Evolutionary conservation across 192 early-diverging fungal genomes (phyloP).

Genomic region (Umbelopsis sp.): DNA sequence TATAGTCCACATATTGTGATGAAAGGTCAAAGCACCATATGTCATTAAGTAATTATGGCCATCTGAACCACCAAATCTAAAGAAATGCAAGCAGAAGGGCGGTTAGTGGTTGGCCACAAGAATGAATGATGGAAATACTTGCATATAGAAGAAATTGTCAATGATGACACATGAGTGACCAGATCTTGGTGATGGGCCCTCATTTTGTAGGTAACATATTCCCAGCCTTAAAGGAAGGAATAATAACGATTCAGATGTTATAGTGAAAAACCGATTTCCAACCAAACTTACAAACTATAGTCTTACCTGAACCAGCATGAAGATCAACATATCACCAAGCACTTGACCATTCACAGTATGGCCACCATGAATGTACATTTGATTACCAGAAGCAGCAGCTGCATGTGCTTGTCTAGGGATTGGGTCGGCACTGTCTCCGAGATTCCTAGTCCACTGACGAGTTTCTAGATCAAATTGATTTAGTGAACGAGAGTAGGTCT

Average conservation of each 20-base stretch:
- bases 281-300: neutral
- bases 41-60: constrained; percentile 53
- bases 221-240: constrained; percentile 17
- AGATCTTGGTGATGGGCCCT: constrained; percentile 30
- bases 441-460: constrained; percentile 40
- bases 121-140: neutral
- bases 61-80: constrained; percentile 60
- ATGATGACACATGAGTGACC: constrained; percentile 30
- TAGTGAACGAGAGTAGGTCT: neutral
- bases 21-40: constrained; percentile 57
- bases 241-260: neutral
- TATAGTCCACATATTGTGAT: constrained; percentile 45
- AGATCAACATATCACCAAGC: constrained; percentile 43
- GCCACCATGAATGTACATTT: constrained; percentile 48
- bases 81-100: neutral
- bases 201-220: constrained; percentile 23
- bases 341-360: constrained; percentile 31
- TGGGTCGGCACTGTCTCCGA: constrained; percentile 29
- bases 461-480: constrained; percentile 22
- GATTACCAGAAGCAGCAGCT: constrained; percentile 37
- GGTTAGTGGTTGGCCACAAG: neutral
- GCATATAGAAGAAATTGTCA: constrained; percentile 35
- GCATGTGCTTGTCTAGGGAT: constrained; percentile 44
- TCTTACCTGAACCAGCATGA: constrained; percentile 42
- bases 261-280: neutral